These are phyloP conservation scores for Larix kaempferi DNA, from an alignment of 75 land plant species.

Conservation along the genomic window DNA sequence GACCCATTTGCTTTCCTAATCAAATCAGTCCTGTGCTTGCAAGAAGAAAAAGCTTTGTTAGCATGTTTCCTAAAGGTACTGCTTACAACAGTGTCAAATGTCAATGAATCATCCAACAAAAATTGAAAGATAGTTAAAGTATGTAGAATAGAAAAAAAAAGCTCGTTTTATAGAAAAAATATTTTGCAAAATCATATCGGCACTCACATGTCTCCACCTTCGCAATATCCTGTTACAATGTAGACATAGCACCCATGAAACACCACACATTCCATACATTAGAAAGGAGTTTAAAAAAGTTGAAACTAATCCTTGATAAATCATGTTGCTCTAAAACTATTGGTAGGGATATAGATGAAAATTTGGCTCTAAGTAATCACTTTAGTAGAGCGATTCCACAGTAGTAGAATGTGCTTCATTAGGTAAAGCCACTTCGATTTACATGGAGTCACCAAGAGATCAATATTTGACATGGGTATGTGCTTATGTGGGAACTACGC, in stretches of 20 bases:
- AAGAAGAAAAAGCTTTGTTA: not conserved
- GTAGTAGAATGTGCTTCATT: not conserved
- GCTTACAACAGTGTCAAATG: not conserved
- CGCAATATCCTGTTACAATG: slow-evolving; percentile 76
- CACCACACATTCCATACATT: not conserved
- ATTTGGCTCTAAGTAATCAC: not conserved
- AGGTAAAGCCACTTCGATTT: not conserved
- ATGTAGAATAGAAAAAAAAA: not conserved
- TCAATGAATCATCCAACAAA: slow-evolving; percentile 5
- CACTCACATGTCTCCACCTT: slow-evolving; percentile 92
- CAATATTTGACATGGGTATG: not conserved
- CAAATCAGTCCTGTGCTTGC: slow-evolving; percentile 43
- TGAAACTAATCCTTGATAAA: not conserved
- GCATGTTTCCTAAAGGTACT: not conserved
- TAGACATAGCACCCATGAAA: slow-evolving; percentile 62
- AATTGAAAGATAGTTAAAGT: not conserved
- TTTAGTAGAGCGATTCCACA: not conserved
- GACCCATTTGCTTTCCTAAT: slow-evolving; percentile 63
- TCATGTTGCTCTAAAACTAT: not conserved
- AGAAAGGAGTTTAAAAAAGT: not conserved
- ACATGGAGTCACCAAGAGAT: not conserved
- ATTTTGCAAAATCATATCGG: slow-evolving; percentile 2
- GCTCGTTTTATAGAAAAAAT: not conserved
- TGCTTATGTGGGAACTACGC: too few species aligned
- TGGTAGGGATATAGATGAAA: not conserved